A percentile compares a stretch with the other conserved stretches of the same genome.
phyloP scores from a whole-genome alignment of 805 yeast genomes.

The Saccharomycopsis sp. region DNA sequence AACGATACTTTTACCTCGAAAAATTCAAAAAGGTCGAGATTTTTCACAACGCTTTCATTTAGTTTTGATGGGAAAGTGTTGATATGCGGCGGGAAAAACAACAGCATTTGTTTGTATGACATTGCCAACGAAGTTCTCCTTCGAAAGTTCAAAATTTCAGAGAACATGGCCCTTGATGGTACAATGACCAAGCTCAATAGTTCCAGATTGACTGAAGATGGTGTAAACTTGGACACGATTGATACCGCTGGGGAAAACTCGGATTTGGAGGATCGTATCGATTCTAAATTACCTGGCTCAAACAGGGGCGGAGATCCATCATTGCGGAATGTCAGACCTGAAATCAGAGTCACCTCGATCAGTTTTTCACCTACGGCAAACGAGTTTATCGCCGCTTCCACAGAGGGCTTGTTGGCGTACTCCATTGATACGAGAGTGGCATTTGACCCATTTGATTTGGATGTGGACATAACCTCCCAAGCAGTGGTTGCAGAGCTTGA shows the following conservation, averaged over 20 bases:
- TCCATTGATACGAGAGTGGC: conserved; percentile 65
- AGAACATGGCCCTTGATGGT: conserved; percentile 87
- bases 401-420: conserved; percentile 82
- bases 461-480: conserved; percentile 83
- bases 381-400: conserved; percentile 89
- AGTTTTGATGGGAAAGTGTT: conserved; percentile 84
- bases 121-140: conserved; percentile 78
- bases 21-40: conserved; percentile 76
- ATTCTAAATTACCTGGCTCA: conserved; percentile 77
- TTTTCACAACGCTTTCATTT: conserved; percentile 71
- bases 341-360: conserved; percentile 68
- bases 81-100: conserved; percentile 90
- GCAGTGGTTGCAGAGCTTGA: conserved; percentile 52
- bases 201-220: conserved; percentile 77
- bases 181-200: conserved; percentile 74
- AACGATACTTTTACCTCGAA: conserved; percentile 76
- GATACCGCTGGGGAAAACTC: conserved; percentile 83
- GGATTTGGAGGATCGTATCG: conserved; percentile 75
- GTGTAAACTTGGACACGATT: conserved; percentile 52
- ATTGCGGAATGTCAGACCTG: conserved; percentile 62
- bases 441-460: conserved; percentile 94
- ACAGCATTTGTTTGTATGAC: conserved; percentile 86
- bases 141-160: conserved; percentile 73
- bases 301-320: conserved; percentile 71
- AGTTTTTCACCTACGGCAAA: conserved; percentile 84